Base-by-base conservation (phyloP, 495 filamentous ascomycete species). In the Pyrenopolyporus hunteri region DNA sequence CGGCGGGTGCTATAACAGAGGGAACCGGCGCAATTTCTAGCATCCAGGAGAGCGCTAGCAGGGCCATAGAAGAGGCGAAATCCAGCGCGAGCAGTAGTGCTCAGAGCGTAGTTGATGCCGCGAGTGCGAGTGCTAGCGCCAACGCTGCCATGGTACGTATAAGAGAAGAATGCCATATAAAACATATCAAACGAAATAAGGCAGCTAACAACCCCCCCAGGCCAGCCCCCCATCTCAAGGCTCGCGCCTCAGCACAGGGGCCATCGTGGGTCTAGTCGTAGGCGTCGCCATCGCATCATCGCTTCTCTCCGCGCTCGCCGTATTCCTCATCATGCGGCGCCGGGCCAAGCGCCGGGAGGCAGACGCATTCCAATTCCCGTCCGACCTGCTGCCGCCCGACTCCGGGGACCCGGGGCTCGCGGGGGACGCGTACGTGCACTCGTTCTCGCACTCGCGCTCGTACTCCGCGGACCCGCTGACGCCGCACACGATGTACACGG, bases 251-350 rank as follows among this genome's bases (percentile, higher is more conserved):
- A 50, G 46, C 6, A 33, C 57, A 17, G 61, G 65, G 4, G 64
- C 64, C 25, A 55, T 68, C 3, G 68, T 19, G 7, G 68, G 68
- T 19, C 59, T 70, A 7, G 43, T 66, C n/a, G 25, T 70, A 39
- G 47, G 51, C 3, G 60, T 68, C 6, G 56, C 57, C 14, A 20
- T 68, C 29, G 25, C 33, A 14, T 59, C 64, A 7, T 56, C 68
- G 4, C 6, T 68, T 1, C 43, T 61, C 6, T 65, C 68, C 3
- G 57, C 59, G 29, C 33, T 66, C 9, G 33, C 50, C 16, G 60
- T 58, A n/a, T 65, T 44, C 25, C 47, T 68, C 35, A n/a, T 70
- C 26, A 61, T 70, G 44, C 65, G 64, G 10, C 64, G 64, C 1
- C 29, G 44, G 13, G 42, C 39, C 14, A 50, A n/a, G 29, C 17